These are phyloP conservation scores for Aspergillus ochraceus DNA, from an alignment of 2,329 filamentous ascomycete genomes.

Conservation along the genomic window DNA sequence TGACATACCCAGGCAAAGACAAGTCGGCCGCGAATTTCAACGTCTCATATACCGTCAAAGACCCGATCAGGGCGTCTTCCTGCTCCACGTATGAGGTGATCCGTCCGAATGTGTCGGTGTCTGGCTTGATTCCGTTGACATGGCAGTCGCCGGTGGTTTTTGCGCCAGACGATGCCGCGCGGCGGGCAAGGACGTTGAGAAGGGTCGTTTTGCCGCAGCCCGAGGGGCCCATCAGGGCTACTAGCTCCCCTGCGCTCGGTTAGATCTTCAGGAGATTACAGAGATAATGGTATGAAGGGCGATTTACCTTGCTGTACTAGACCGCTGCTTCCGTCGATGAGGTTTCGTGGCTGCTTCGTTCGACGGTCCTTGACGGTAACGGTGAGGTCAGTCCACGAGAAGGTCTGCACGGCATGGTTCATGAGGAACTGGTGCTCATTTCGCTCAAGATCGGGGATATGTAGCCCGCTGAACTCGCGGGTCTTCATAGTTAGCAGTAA, in stretches of 20 bases:
- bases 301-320: constrained; percentile 60
- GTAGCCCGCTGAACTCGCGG: background rate
- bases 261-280: background rate
- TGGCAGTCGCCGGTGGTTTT: constrained; percentile 55
- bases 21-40: constrained; percentile 75
- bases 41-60: constrained; percentile 77
- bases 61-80: constrained; percentile 80
- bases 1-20: constrained; percentile 53
- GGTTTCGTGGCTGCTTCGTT: constrained; percentile 62
- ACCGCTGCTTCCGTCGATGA: constrained; percentile 65
- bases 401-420: constrained; percentile 64
- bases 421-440: constrained; percentile 33
- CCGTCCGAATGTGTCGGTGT: constrained; percentile 58
- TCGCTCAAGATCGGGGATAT: constrained; percentile 29
- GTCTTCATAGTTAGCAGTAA: background rate
- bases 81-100: constrained; percentile 82
- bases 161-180: constrained; percentile 55
- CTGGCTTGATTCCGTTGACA: constrained; percentile 62
- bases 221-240: constrained; percentile 81
- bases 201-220: constrained; percentile 78
- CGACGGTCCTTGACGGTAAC: constrained; percentile 72
- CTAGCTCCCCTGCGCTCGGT: constrained; percentile 60
- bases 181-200: constrained; percentile 73
- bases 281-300: background rate
- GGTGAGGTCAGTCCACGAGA: constrained; percentile 66